A percentile compares a stretch with the other conserved stretches of the same genome.
phyloP scores from a whole-genome alignment of 2,329 filamentous ascomycete species.

The Graphiopsis chlorocephala region DNA sequence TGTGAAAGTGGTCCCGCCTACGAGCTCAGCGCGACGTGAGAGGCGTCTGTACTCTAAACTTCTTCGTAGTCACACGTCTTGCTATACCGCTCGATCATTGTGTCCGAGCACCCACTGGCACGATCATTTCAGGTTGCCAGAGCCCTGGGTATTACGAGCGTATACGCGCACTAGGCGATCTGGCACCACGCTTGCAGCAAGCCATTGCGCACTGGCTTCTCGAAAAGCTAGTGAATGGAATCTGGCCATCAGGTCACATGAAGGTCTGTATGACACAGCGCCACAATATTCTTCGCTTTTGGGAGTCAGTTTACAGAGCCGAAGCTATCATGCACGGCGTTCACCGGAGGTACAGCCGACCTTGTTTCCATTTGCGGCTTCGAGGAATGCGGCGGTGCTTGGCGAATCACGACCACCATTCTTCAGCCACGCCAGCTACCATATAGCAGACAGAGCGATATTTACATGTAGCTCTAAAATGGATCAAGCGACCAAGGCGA shows the following conservation, averaged over 20 bases:
- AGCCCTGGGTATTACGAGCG: not conserved
- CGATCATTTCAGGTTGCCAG: not conserved
- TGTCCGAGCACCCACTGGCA: not conserved
- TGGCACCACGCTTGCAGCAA: not conserved
- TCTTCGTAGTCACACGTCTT: not conserved
- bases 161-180: not conserved
- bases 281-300: not conserved
- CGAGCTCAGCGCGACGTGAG: not conserved
- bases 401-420: not conserved
- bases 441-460: not conserved
- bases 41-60: not conserved
- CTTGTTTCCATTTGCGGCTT: not conserved
- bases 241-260: not conserved
- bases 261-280: not conserved
- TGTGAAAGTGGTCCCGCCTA: not conserved
- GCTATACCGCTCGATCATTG: not conserved
- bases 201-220: not conserved
- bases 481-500: not conserved
- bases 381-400: not conserved
- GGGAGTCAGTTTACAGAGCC: not conserved
- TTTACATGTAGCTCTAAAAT: not conserved
- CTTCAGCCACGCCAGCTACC: not conserved
- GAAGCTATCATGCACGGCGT: not conserved
- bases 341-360: not conserved
- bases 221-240: not conserved